Evolutionary conservation across 495 filamentous ascomycete genomes (phyloP).

Genomic region (Amorphotheca resinae): DNA sequence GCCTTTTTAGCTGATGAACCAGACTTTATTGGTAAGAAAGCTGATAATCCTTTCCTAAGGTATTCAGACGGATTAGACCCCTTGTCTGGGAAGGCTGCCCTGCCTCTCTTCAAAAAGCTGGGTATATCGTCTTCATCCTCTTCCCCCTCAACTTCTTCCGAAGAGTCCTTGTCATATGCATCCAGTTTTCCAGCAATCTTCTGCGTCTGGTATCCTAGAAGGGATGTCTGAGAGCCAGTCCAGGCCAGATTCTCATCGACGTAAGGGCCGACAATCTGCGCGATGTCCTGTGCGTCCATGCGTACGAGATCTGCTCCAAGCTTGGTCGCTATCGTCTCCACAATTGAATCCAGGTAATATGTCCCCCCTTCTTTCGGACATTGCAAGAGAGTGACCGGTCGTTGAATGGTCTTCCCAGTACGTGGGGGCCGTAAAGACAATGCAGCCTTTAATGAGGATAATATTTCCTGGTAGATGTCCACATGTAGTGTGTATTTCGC

Average conservation of each 20-base stretch:
- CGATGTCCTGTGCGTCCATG: conserved; percentile 68
- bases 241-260: conserved; percentile 46
- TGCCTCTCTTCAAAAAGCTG: not conserved
- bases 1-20: not conserved
- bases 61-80: not conserved
- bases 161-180: conserved; percentile 24
- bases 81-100: not conserved
- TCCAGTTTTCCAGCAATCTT: conserved; percentile 17
- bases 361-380: conserved; percentile 48
- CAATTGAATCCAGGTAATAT: conserved; percentile 43
- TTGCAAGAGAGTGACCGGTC: conserved; percentile 36
- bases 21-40: not conserved
- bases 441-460: conserved; percentile 10
- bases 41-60: not conserved
- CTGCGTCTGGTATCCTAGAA: conserved; percentile 48
- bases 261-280: conserved; percentile 62
- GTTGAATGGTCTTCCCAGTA: conserved; percentile 1
- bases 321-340: conserved; percentile 44
- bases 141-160: conserved; percentile 8
- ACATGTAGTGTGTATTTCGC: conserved; percentile 16
- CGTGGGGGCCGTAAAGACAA: conserved; percentile 14
- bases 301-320: conserved; percentile 63
- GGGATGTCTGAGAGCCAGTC: conserved; percentile 32
- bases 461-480: conserved; percentile 16
- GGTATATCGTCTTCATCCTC: not conserved